These are phyloP conservation scores for Puccinia horiana DNA, from an alignment of 1,284 basidiomycete species.

Conservation along the genomic window DNA sequence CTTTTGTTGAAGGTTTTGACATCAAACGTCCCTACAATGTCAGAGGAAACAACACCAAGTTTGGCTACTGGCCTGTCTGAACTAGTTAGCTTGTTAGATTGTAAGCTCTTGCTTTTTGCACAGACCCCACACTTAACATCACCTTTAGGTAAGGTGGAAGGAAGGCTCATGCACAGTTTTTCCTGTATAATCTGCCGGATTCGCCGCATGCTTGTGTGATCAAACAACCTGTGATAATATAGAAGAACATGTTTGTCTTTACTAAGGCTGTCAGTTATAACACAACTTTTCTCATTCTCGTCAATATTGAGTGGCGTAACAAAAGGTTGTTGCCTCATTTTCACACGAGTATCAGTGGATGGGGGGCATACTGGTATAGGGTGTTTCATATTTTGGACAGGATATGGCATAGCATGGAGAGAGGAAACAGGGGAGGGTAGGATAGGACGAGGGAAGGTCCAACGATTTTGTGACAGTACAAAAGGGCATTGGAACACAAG, in stretches of 20 bases:
- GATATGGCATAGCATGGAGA: too few relatives aligned
- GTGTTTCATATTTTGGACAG: too few relatives aligned
- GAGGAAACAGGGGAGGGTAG: not conserved
- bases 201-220: not conserved
- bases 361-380: not conserved
- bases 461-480: not conserved
- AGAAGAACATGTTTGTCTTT: not conserved
- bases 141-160: not conserved
- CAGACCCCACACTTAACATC: not conserved
- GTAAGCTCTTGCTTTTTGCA: not conserved
- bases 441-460: not conserved
- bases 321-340: not conserved
- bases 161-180: not conserved
- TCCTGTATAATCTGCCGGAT: not conserved
- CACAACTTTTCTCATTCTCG: too few relatives aligned
- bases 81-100: not conserved
- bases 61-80: not conserved
- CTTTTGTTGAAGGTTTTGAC: not conserved
- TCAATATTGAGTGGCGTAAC: not conserved
- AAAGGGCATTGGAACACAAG: conserved; percentile 1
- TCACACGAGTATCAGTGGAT: not conserved
- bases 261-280: not conserved
- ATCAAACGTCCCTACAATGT: not conserved
- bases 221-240: not conserved
- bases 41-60: not conserved